phyloP scores from a whole-genome alignment of 2,329 filamentous ascomycete species.

The Aspergillus sp. region DNA sequence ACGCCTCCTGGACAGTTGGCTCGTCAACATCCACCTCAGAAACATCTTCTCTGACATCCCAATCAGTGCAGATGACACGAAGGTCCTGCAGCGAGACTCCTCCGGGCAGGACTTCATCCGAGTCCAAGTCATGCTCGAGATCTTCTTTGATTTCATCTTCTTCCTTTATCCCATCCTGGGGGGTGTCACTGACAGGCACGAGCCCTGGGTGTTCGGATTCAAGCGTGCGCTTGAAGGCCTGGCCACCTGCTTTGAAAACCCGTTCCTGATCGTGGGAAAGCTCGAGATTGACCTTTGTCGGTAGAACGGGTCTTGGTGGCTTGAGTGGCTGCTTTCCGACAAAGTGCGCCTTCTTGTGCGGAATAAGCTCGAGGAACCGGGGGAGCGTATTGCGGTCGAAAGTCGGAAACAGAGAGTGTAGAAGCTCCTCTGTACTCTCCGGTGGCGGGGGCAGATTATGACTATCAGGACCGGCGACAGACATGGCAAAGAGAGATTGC shows the following conservation, averaged over 20 bases:
- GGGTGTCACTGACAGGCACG: constrained; percentile 37
- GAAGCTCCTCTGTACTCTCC: constrained; percentile 64
- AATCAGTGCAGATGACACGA: constrained; percentile 77
- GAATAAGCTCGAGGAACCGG: constrained; percentile 74
- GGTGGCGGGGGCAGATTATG: constrained; percentile 58
- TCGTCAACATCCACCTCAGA: constrained; percentile 31
- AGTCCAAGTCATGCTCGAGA: constrained; percentile 46
- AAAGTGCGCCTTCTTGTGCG: constrained; percentile 69
- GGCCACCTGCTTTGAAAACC: constrained; percentile 65
- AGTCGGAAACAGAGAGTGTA: constrained; percentile 71
- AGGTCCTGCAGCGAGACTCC: constrained; percentile 74
- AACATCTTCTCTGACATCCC: constrained; percentile 57
- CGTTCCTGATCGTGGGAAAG: constrained; percentile 80
- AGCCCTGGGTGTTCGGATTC: constrained; percentile 51
- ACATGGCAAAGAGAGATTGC: constrained; percentile 41
- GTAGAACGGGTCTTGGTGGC: constrained; percentile 70
- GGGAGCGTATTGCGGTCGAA: constrained; percentile 69
- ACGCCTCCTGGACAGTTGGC: constrained; percentile 11
- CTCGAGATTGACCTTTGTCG: constrained; percentile 82
- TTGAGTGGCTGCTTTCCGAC: constrained; percentile 70
- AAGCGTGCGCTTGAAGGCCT: constrained; percentile 44
- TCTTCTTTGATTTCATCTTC: constrained; percentile 43
- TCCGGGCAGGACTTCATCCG: constrained; percentile 56
- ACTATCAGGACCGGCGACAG: constrained; percentile 46
- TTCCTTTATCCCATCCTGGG: constrained; percentile 41